phyloP scores from a whole-genome alignment of 495 filamentous ascomycete genomes.

The Trichocladium antarcticum region DNA sequence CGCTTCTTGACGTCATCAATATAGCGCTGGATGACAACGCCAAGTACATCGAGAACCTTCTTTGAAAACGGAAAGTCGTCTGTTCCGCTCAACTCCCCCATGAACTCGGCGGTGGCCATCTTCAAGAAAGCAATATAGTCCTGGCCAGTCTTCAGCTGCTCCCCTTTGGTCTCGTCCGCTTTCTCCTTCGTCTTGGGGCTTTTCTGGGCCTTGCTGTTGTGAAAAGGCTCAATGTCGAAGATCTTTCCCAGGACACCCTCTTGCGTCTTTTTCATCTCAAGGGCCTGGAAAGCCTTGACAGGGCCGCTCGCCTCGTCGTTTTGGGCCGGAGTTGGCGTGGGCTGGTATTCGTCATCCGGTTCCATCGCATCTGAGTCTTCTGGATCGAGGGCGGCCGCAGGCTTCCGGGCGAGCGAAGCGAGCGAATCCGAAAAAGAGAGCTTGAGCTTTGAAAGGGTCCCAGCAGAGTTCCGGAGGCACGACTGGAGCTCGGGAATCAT shows the following conservation, averaged over 20 bases:
- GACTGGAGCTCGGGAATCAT: conserved; percentile 42
- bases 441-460: conserved; percentile 41
- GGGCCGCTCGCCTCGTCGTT: conserved; percentile 27
- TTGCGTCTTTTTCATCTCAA: conserved; percentile 42
- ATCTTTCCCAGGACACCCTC: conserved; percentile 45
- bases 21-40: conserved; percentile 36
- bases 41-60: conserved; percentile 34
- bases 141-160: conserved; percentile 15
- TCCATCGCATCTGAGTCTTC: conserved; percentile 37
- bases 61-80: conserved; percentile 19
- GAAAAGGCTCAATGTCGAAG: conserved; percentile 37
- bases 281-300: conserved; percentile 31
- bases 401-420: conserved; percentile 42
- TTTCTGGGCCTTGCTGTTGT: conserved; percentile 20
- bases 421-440: conserved; percentile 47
- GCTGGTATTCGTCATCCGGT: conserved; percentile 32
- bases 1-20: conserved; percentile 25
- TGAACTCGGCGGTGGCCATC: conserved; percentile 26
- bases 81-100: conserved; percentile 24
- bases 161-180: conserved; percentile 12
- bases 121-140: conserved; percentile 37
- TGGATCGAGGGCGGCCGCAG: conserved; percentile 34
- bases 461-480: conserved; percentile 42
- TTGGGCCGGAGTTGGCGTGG: conserved; percentile 2
- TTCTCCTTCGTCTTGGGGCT: conserved; percentile 17